Evolutionary conservation across 345 rosid species (phyloP), one percentile per base, ranked within the genome.

Genomic region (Hibiscus syriacus): DNA sequence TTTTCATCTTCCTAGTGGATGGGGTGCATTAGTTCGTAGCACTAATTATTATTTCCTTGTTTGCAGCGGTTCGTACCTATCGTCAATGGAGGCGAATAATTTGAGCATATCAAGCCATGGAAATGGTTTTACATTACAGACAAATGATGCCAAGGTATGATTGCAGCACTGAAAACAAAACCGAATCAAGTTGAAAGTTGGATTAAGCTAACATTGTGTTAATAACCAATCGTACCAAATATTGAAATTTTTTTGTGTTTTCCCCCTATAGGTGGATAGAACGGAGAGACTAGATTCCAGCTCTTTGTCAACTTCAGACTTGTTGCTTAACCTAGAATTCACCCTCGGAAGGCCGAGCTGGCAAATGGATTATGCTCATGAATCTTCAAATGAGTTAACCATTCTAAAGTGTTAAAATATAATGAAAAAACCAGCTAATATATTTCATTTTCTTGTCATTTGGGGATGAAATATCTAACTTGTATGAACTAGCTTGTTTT

Each of bases 291-390:
- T 76, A 74, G 79, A 78, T 22, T 62, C 69, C 36, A 79, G 72
- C 81, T 76, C 79, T 48, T 79, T 78, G 80, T 63, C 84, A 17
- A 34, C 77, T 56, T 70, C 84, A 55, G 82, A 77, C 19, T 53
- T 76, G 81, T 75, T 83, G 70, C 80, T 90, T 32, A 84, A 84
- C 77, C 87, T 90, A 73, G 96, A n/a, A n/a, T n/a, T n/a, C n/a
- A n/a, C n/a, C n/a, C n/a, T n/a, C n/a, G n/a, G n/a, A n/a, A n/a
- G n/a, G n/a, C n/a, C n/a, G n/a, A n/a, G n/a, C n/a, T n/a, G n/a
- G n/a, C n/a, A n/a, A n/a, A n/a, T n/a, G n/a, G 83, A 86, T 66
- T 66, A 54, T 57, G 74, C 49, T 36, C 73, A n/a, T 17, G 88
- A 92, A 56, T 64, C 92, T 39, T 77, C 86, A 38, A 83, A 70